Evolutionary conservation across 2,329 filamentous ascomycete species (phyloP), one percentile per base, ranked within the genome.

Genomic region (Exophiala calicioides): DNA sequence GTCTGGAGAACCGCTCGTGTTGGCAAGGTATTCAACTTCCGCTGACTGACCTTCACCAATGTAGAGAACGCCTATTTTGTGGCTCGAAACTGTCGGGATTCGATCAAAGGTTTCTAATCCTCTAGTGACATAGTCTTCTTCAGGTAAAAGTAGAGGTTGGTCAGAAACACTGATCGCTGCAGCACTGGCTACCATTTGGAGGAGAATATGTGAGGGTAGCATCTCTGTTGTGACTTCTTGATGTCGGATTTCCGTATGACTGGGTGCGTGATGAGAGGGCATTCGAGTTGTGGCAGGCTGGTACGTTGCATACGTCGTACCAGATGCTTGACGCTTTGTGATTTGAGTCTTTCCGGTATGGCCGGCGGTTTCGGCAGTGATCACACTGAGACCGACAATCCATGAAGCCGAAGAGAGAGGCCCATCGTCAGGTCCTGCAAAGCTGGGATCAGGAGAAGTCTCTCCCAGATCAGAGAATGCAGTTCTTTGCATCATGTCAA

Each of bases 31-130:
- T 45, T 94, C 88, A 1, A 76, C 73, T 65, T 97, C 93, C 1
- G 83, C 71, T 1, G 80, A 88, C 68, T 98, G 93, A 5, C 86
- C 85, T 59, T 94, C 85, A 43, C 86, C 90, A 54, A 97, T 85
- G 66, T 96, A 98, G 30, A 98, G 84, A 16, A 98, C 86, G 12
- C 93, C 93, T 31, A 95, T 86, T 68, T 95, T 96, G 74, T 97
- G 90, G 5, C 90, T 90, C 66, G 98, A 93, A 3, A 98, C 85
- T 6, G 89, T 90, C 27, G 91, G 86, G 56, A 82, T 94, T 23
- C 85, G 82, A 66, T 98, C 93, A 65, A 98, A 94, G 9, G 82
- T 76, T 27, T 80, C 79, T 29, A 98, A 84, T 1, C 88, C 85
- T 57, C 91, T 82, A 27, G 81, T 78, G 23, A 79, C 77, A 12